Percentiles rank a stretch among this genome's conserved stretches.
These are phyloP conservation scores for Boletus vermiculosoides DNA, from an alignment of 768 basidiomycete species.

Conservation along the genomic window DNA sequence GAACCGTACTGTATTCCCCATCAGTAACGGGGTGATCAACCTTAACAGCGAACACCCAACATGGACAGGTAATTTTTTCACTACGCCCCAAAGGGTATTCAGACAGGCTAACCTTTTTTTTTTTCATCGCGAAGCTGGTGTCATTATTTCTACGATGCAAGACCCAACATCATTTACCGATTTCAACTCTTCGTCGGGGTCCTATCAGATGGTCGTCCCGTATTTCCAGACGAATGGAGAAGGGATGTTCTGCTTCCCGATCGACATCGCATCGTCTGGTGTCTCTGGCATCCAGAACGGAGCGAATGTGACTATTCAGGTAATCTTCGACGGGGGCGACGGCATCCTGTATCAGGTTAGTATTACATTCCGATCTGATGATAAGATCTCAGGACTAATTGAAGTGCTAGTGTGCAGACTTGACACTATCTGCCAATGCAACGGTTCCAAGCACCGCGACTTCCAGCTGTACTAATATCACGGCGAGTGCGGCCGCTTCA, in stretches of 20 bases:
- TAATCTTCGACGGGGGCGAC: conserved; percentile 70
- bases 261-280: conserved; percentile 53
- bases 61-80: conserved; percentile 50
- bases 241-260: conserved; percentile 65
- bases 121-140: conserved; percentile 41
- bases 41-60: conserved; percentile 63
- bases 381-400: neutral
- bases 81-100: neutral
- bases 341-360: conserved; percentile 65
- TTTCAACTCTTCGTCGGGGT: conserved; percentile 49
- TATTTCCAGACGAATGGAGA: conserved; percentile 53
- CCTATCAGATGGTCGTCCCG: conserved; percentile 40
- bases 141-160: conserved; percentile 52
- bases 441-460: conserved; percentile 46
- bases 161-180: conserved; percentile 63
- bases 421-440: conserved; percentile 59
- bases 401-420: conserved; percentile 66
- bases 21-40: conserved; percentile 57
- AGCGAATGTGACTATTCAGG: conserved; percentile 70
- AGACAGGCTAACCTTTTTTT: conserved; percentile 2
- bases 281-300: conserved; percentile 57
- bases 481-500: conserved; percentile 14
- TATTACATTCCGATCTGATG: neutral
- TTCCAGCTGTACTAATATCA: conserved; percentile 35
- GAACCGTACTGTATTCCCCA: conserved; percentile 68